Base-by-base conservation (phyloP, 495 filamentous ascomycete genomes). In the Jackrogersella minutella region DNA sequence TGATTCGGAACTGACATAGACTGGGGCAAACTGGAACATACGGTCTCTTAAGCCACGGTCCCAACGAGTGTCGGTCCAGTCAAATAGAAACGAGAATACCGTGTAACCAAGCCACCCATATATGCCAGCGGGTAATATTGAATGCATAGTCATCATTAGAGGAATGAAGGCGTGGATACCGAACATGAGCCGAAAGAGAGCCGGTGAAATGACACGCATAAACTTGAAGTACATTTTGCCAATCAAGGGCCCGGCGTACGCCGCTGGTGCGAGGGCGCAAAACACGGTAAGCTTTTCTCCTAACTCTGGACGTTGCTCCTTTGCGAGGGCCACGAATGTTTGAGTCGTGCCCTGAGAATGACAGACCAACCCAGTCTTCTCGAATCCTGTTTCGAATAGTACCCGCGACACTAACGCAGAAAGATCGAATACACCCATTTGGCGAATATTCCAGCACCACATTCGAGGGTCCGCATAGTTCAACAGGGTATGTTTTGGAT, bases 361-460 rank as follows among this genome's bases (percentile, higher is more conserved):
- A 58, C 87, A 89, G 16, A 97, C 84, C 1, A 97, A 85, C 4
- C 90, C 95, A 1, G 96, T 76, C 66, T 94, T 96, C 28, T 85
- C 80, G 73, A 97, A 97, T 1, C 88, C 88, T 0, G 94, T 97
- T 73, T 95, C 90, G 54, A 81, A 84, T 0, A 97, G 80, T 5
- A 97, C 91, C 14, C 91, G 90, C 8, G 90, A 90, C 11, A 93
- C 83, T n/a, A 97, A 82, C 0, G 93, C 93, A 1, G 95, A 83
- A n/a, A 98, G 84, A 74, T 98, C 94, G 62, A 96, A 85, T 0
- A 91, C 88, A 11, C 94, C 95, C 87, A 97, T 94, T 77, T 97
- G 92, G 0, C 91, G 86, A 57, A 97, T 96, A 70, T 96, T 97
- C 94, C 94, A 98, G 9, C 89, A 85, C 94, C 94, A 98, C 93